phyloP scores from a whole-genome alignment of 495 filamentous ascomycete species.

The Rusavskia elegans region DNA sequence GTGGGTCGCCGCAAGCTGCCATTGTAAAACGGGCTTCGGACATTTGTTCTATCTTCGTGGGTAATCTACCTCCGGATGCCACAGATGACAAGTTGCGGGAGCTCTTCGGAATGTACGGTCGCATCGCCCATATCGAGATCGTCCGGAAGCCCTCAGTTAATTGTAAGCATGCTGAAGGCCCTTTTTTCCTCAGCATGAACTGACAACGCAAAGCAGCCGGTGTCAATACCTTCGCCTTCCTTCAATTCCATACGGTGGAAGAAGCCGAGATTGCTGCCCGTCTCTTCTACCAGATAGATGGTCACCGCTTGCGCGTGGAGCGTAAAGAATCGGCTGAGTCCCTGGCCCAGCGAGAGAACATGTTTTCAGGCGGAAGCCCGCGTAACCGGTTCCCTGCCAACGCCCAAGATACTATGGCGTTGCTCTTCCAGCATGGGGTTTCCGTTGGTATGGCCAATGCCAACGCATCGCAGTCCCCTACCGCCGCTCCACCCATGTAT shows the following conservation, averaged over 20 bases:
- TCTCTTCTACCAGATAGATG: slow-evolving; percentile 2
- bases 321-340: slow-evolving; percentile 11
- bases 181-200: not conserved
- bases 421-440: slow-evolving; percentile 12
- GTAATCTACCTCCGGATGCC: slow-evolving; percentile 25
- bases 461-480: not conserved
- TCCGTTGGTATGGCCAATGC: slow-evolving; percentile 13
- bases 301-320: slow-evolving; percentile 13
- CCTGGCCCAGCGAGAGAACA: slow-evolving; percentile 5
- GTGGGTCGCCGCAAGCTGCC: slow-evolving; percentile 1
- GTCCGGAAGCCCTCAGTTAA: slow-evolving; percentile 17
- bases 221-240: slow-evolving; percentile 33
- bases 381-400: not conserved
- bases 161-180: slow-evolving; percentile 13
- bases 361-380: slow-evolving; percentile 7
- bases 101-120: slow-evolving; percentile 24
- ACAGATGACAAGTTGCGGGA: slow-evolving; percentile 21
- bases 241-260: slow-evolving; percentile 27
- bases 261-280: slow-evolving; percentile 24
- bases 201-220: slow-evolving; percentile 5
- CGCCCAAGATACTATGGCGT: slow-evolving; percentile 6
- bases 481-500: slow-evolving; percentile 9
- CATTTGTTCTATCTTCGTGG: slow-evolving; percentile 34
- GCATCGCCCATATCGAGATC: slow-evolving; percentile 25
- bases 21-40: slow-evolving; percentile 20